Percentiles rank a stretch among this genome's conserved stretches.
phyloP scores from a whole-genome alignment of 2,329 filamentous ascomycete genomes.

The Catunica adiposa region DNA sequence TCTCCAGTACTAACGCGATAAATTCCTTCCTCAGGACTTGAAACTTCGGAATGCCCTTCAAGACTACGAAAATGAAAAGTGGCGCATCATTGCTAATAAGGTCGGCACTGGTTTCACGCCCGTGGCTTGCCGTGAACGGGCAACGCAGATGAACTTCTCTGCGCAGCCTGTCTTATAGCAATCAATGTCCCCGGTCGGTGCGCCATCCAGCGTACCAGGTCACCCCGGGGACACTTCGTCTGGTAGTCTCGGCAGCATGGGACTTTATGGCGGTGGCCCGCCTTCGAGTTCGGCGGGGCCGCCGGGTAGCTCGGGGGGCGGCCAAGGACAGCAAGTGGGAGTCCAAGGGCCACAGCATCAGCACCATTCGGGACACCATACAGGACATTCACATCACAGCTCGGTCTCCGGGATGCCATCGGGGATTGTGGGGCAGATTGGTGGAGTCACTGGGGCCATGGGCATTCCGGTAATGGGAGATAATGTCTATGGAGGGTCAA shows the following conservation, averaged over 20 bases:
- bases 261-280: conserved; percentile 14
- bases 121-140: conserved; percentile 69
- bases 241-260: background rate
- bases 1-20: background rate
- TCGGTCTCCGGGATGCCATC: background rate
- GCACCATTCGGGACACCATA: background rate
- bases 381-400: background rate
- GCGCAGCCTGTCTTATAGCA: conserved; percentile 35
- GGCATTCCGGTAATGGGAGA: background rate
- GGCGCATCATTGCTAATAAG: conserved; percentile 81
- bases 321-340: conserved; percentile 19
- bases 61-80: conserved; percentile 82
- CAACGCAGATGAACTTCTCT: conserved; percentile 36
- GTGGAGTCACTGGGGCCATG: background rate
- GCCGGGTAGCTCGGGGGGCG: background rate
- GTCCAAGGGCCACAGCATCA: conserved; percentile 2
- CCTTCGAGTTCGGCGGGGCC: background rate
- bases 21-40: conserved; percentile 41
- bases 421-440: background rate
- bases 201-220: conserved; percentile 29
- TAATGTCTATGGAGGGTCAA: background rate
- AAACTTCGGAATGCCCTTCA: conserved; percentile 61
- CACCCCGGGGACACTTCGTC: conserved; percentile 20
- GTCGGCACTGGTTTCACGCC: conserved; percentile 82
- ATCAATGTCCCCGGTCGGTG: conserved; percentile 36